Conservation (phyloP, 176 grass and related monocot genomes). For the Eragrostis curvula region DNA sequence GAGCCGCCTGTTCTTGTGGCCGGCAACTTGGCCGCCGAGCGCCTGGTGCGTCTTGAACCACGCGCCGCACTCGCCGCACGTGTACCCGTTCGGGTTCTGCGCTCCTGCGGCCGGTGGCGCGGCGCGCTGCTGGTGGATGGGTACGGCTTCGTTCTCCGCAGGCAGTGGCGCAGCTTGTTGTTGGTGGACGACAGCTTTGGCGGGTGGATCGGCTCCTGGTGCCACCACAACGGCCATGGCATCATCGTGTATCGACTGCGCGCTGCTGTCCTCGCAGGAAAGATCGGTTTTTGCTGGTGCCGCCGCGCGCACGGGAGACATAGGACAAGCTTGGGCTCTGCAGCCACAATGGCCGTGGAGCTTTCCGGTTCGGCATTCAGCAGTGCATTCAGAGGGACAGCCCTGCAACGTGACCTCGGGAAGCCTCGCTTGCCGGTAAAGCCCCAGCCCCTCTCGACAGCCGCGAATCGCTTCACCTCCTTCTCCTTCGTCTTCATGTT, state of each 20-base stretch:
- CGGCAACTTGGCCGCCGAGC: conserved; percentile 47
- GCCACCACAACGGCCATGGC: background rate
- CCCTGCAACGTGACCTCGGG: background rate
- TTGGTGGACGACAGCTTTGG: background rate
- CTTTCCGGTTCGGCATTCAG: background rate
- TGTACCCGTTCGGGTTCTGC: background rate
- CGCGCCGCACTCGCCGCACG: background rate
- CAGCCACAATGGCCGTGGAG: background rate
- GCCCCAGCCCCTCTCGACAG: background rate
- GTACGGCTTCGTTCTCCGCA: background rate
- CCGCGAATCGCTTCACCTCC: background rate
- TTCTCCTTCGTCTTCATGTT: background rate
- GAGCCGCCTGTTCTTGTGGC: conserved; percentile 31
- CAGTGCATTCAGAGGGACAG: background rate
- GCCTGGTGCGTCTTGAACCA: conserved; percentile 29
- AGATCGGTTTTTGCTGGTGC: background rate
- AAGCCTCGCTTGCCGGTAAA: conserved; percentile 15
- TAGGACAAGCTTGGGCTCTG: background rate
- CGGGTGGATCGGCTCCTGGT: background rate
- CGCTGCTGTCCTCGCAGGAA: background rate
- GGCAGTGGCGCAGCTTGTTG: background rate
- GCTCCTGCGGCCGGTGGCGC: background rate
- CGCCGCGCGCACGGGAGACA: background rate
- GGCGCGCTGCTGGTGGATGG: background rate
- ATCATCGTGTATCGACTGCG: background rate